phyloP scores from a whole-genome alignment of 2,329 filamentous ascomycete genomes.

The Claviceps africana region DNA sequence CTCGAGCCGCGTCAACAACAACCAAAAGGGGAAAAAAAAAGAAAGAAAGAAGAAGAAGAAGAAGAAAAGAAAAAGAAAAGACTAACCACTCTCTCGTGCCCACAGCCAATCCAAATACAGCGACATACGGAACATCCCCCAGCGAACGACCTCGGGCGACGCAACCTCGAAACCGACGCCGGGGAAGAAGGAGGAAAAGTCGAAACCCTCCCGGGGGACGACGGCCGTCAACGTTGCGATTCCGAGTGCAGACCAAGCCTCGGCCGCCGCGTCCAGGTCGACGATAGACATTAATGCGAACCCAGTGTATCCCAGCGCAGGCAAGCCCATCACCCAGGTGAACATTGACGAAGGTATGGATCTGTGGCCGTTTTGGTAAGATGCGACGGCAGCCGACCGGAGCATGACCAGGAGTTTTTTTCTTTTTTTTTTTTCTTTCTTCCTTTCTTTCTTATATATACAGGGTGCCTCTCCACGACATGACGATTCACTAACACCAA shows the following conservation, averaged over 20 bases:
- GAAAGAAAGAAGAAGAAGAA: not conserved
- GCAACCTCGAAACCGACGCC: conserved; percentile 30
- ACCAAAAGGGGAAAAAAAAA: too few relatives aligned
- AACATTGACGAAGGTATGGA: conserved; percentile 55
- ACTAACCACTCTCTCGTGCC: not conserved
- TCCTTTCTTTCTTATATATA: too few relatives aligned
- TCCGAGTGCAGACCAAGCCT: conserved; percentile 38
- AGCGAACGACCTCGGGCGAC: conserved; percentile 41
- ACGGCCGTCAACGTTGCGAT: conserved; percentile 16
- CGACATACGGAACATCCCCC: conserved; percentile 51
- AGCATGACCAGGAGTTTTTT: not conserved
- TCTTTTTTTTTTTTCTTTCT: not conserved
- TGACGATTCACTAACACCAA: too few relatives aligned
- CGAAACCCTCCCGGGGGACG: conserved; percentile 15
- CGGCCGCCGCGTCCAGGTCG: conserved; percentile 59
- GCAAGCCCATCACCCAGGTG: conserved; percentile 66
- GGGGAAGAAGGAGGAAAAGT: conserved; percentile 31
- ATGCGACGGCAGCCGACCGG: not conserved
- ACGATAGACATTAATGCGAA: conserved; percentile 75
- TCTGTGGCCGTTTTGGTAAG: not conserved
- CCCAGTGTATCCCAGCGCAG: conserved; percentile 62
- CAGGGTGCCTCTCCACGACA: too few relatives aligned
- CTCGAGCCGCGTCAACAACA: not conserved
- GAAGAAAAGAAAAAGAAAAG: too few relatives aligned
- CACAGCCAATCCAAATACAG: conserved; percentile 46